Evolutionary conservation across 129 eudicot genomes (phyloP).

Genomic region (Solidago caesia): DNA sequence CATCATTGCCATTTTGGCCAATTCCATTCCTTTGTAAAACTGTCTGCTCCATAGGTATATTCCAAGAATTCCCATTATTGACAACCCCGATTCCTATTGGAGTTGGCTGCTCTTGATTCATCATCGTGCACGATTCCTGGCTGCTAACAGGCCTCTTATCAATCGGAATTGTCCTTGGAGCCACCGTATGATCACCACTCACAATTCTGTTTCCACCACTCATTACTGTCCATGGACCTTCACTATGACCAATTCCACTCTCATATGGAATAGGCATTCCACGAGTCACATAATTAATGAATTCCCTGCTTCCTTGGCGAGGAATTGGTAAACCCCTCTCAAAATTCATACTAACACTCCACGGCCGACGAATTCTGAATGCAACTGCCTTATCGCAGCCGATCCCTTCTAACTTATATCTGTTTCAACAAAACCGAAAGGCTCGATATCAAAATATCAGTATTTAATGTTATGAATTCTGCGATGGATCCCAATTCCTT

Average conservation of each 20-base stretch:
- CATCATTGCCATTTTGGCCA: not conserved
- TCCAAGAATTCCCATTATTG: slow-evolving; percentile 7
- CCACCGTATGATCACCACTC: slow-evolving; percentile 14
- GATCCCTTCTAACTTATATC: not conserved
- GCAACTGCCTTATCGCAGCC: not conserved
- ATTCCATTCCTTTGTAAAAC: slow-evolving; percentile 4
- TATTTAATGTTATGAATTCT: not conserved
- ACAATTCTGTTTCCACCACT: slow-evolving; percentile 2
- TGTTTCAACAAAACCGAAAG: not conserved
- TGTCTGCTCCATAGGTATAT: slow-evolving; percentile 14
- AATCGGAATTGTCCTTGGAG: slow-evolving; percentile 1
- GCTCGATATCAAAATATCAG: not conserved
- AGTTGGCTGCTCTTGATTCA: not conserved
- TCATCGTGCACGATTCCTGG: not conserved
- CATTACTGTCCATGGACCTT: slow-evolving; percentile 8
- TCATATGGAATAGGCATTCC: slow-evolving; percentile 23
- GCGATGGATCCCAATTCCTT: too few relatives aligned
- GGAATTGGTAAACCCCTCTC: slow-evolving; percentile 41
- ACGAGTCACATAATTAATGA: slow-evolving; percentile 19
- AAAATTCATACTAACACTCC: slow-evolving; percentile 39
- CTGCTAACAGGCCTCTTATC: not conserved
- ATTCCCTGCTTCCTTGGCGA: slow-evolving; percentile 2
- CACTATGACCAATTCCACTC: slow-evolving; percentile 6
- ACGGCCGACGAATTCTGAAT: not conserved
- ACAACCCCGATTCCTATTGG: not conserved